These are phyloP conservation scores for Lolium multiflorum DNA, from an alignment of 176 grass and related monocot species.

Conservation along the genomic window DNA sequence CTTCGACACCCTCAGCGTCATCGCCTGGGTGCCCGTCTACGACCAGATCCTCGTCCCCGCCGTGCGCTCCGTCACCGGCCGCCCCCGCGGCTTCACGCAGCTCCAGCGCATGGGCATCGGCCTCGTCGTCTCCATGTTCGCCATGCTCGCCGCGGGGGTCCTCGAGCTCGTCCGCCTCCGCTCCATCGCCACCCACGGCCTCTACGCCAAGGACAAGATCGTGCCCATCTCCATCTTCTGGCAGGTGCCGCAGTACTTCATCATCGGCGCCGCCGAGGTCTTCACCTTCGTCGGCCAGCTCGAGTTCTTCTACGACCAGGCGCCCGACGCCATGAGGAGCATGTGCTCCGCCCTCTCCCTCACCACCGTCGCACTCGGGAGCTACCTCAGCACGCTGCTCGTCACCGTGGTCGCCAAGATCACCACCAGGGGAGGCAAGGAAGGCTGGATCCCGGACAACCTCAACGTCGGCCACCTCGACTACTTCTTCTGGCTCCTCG, in stretches of 20 bases:
- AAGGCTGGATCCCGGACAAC: constrained; percentile 87
- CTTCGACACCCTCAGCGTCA: constrained; percentile 84
- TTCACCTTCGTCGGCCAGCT: constrained; percentile 86
- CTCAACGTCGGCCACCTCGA: constrained; percentile 81
- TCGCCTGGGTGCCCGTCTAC: constrained; percentile 81
- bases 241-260: constrained; percentile 88
- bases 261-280: constrained; percentile 74
- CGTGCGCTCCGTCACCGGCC: constrained; percentile 52
- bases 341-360: constrained; percentile 79
- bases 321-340: constrained; percentile 85
- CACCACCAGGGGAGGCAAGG: constrained; percentile 55
- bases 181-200: constrained; percentile 35
- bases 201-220: constrained; percentile 47
- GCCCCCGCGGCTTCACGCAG: constrained; percentile 71
- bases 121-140: constrained; percentile 75
- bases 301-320: constrained; percentile 97
- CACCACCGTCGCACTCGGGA: constrained; percentile 70
- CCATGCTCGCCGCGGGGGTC: constrained; percentile 71
- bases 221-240: constrained; percentile 90
- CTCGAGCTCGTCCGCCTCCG: constrained; percentile 68
- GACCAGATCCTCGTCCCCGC: constrained; percentile 67
- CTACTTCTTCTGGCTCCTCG: constrained; percentile 89
- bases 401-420: constrained; percentile 66
- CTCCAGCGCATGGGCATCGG: constrained; percentile 96
- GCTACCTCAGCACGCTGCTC: constrained; percentile 80